A percentile compares a stretch with the other conserved stretches of the same genome.
phyloP scores from a whole-genome alignment of 2,329 filamentous ascomycete genomes.

The Fusarium sororula region DNA sequence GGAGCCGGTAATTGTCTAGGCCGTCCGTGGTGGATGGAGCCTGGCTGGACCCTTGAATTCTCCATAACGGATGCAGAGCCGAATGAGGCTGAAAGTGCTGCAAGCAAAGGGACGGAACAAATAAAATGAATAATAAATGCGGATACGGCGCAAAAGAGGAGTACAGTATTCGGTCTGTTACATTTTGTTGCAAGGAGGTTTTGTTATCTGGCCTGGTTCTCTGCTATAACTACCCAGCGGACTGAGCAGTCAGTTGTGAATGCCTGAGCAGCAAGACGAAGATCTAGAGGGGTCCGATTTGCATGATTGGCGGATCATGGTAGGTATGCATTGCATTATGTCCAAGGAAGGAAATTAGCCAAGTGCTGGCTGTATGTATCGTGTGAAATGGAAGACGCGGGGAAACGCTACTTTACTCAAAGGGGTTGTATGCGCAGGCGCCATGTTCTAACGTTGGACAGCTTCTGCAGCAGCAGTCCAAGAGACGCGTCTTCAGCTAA shows the following conservation, averaged over 20 bases:
- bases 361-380: background rate
- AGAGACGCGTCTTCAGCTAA: background rate
- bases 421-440: background rate
- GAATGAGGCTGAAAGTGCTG: constrained; percentile 20
- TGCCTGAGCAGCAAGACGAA: background rate
- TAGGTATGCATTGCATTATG: background rate
- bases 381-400: constrained; percentile 6
- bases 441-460: background rate
- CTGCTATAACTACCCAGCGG: background rate
- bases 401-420: constrained; percentile 3
- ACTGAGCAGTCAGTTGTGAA: background rate
- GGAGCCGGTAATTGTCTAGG: constrained; percentile 19
- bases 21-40: constrained; percentile 14
- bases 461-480: background rate
- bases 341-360: background rate
- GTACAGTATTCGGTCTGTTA: background rate
- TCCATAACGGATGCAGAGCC: constrained; percentile 15
- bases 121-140: background rate
- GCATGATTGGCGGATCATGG: constrained; percentile 12
- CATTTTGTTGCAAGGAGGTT: background rate
- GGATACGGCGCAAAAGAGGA: background rate
- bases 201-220: background rate
- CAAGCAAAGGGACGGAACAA: background rate
- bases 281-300: background rate
- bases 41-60: constrained; percentile 15